Conservation (phyloP, 257 asterid species). For the Lycium barbarum region DNA sequence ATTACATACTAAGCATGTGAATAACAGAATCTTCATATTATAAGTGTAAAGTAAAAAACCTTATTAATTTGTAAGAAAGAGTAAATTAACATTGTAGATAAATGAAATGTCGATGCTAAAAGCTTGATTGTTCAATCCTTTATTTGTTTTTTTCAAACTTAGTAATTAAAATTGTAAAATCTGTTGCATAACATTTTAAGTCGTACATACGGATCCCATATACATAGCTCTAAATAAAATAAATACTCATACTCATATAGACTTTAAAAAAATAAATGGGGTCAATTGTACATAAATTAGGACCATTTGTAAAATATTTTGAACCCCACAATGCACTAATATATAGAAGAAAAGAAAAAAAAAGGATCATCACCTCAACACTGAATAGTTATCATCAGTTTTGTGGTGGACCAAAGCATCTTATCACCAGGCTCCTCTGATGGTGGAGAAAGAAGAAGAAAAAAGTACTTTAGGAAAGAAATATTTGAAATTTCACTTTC, state of each 20-base stretch:
- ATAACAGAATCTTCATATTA: not conserved
- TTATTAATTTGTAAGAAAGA: not conserved
- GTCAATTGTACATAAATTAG: not conserved
- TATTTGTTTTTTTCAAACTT: too few species aligned
- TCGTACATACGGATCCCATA: not conserved
- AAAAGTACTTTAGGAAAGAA: not conserved
- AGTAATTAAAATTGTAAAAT: too few species aligned
- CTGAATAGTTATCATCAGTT: slow-evolving; percentile 20
- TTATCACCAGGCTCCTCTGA: slow-evolving; percentile 27
- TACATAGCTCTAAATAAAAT: not conserved
- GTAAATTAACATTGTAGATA: not conserved
- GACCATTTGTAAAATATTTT: not conserved
- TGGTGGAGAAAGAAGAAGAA: not conserved
- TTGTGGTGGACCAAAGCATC: slow-evolving; percentile 27
- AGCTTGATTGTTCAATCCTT: not conserved
- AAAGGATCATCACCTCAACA: not conserved
- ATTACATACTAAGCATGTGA: not conserved
- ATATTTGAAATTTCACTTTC: not conserved
- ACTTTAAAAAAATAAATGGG: not conserved
- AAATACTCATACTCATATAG: too few species aligned
- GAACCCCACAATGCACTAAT: not conserved
- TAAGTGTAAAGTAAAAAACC: too few species aligned
- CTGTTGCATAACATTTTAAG: not conserved
- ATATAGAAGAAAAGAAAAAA: not conserved
- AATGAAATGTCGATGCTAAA: not conserved